phyloP scores from a whole-genome alignment of 169 alveolate genomes.

The Plasmodium chabaudi region DNA sequence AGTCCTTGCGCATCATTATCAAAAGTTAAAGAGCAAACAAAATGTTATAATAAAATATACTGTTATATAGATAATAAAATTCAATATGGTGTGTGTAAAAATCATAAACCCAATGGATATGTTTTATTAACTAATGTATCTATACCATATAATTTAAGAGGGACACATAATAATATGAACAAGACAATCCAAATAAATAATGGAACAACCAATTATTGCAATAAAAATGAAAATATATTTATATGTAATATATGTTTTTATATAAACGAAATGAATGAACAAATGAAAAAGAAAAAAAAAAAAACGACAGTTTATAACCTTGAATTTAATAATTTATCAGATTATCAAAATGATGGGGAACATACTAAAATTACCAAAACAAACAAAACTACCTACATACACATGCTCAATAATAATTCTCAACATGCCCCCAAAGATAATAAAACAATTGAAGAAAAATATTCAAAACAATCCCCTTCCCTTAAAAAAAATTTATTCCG shows the following conservation, averaged over 20 bases:
- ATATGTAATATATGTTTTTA: conserved; percentile 46
- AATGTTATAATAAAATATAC: conserved; percentile 17
- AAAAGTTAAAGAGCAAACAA: conserved; percentile 16
- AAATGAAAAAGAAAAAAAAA: conserved; percentile 28
- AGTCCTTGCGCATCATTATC: conserved; percentile 7
- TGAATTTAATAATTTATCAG: conserved; percentile 38
- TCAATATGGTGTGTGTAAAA: conserved; percentile 12
- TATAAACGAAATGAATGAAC: conserved; percentile 32
- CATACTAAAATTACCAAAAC: neutral
- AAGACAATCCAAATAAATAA: neutral
- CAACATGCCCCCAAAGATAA: neutral
- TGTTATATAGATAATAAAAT: conserved; percentile 17
- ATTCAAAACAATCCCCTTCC: conserved; percentile 9
- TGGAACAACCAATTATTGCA: neutral
- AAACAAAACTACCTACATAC: neutral
- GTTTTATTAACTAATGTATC: conserved; percentile 4
- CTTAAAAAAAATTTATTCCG: conserved; percentile 43
- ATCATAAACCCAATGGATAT: conserved; percentile 26
- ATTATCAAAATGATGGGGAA: conserved; percentile 4
- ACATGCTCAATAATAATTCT: neutral
- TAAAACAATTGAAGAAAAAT: neutral
- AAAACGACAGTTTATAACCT: conserved; percentile 61
- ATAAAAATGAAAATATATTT: neutral
- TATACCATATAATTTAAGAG: neutral
- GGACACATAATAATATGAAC: neutral